phyloP scores from a whole-genome alignment of 768 basidiomycete species.

The Kwoniella sp. region DNA sequence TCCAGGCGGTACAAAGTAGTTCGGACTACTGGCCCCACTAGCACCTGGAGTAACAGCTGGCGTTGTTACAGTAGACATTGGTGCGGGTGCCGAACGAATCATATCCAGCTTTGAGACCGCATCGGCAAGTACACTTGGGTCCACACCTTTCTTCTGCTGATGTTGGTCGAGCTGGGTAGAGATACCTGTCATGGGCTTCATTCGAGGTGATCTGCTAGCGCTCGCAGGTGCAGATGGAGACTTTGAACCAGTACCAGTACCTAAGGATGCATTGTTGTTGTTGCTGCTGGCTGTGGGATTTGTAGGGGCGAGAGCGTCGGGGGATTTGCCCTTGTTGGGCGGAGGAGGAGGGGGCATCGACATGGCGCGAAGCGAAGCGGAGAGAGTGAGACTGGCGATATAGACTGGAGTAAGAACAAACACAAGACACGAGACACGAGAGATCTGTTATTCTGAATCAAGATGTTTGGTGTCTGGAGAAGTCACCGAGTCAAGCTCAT shows the following conservation, averaged over 20 bases:
- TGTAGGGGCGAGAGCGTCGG: neutral
- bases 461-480: no score
- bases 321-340: slow-evolving; percentile 16
- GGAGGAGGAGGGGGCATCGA: slow-evolving; percentile 26
- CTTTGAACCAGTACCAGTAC: slow-evolving; percentile 1
- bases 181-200: slow-evolving; percentile 17
- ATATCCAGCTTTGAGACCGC: slow-evolving; percentile 43
- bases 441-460: no score
- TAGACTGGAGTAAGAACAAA: no score
- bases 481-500: no score
- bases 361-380: slow-evolving; percentile 11
- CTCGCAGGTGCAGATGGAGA: slow-evolving; percentile 3
- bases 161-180: slow-evolving; percentile 1
- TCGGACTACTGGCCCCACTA: slow-evolving; percentile 33
- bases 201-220: slow-evolving; percentile 9
- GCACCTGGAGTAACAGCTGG: slow-evolving; percentile 27
- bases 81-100: slow-evolving; percentile 34
- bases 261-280: neutral
- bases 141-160: slow-evolving; percentile 17
- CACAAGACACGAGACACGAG: no score
- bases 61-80: slow-evolving; percentile 28
- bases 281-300: no score
- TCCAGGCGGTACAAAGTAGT: slow-evolving; percentile 10
- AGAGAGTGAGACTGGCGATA: neutral
- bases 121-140: slow-evolving; percentile 38